These are phyloP conservation scores for Globisporangium cederbergense DNA, from an alignment of 352 stramenopile genomes.

Conservation along the genomic window DNA sequence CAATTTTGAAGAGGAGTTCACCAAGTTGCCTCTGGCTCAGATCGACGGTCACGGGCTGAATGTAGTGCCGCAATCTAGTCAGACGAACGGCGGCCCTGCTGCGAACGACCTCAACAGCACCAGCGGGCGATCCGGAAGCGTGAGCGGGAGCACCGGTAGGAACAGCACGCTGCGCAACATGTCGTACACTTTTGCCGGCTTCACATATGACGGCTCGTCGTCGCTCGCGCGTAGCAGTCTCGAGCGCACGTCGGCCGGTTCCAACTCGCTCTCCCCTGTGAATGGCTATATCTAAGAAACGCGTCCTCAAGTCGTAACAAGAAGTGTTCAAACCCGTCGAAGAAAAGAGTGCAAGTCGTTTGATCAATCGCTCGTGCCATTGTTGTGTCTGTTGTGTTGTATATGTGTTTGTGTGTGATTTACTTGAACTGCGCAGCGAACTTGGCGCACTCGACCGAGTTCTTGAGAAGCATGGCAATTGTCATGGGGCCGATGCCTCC, in stretches of 20 bases:
- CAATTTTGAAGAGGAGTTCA: slow-evolving; percentile 86
- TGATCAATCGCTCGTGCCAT: not conserved
- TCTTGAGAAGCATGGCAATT: slow-evolving; percentile 92
- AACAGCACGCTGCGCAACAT: slow-evolving; percentile 75
- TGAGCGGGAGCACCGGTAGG: slow-evolving; percentile 35
- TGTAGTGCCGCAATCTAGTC: slow-evolving; percentile 40
- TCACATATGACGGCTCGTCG: slow-evolving; percentile 78
- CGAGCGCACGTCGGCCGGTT: slow-evolving; percentile 17
- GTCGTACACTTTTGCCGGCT: slow-evolving; percentile 84
- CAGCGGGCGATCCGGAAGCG: slow-evolving; percentile 15
- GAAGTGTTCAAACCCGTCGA: not conserved
- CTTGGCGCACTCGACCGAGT: slow-evolving; percentile 64
- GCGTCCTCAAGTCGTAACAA: slow-evolving; percentile 6
- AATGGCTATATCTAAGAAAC: slow-evolving; percentile 27
- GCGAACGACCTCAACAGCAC: slow-evolving; percentile 12
- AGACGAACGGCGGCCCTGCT: slow-evolving; percentile 7
- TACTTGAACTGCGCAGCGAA: slow-evolving; percentile 25
- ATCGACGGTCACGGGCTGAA: slow-evolving; percentile 70
- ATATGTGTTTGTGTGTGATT: not conserved
- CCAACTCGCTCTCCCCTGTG: slow-evolving; percentile 15
- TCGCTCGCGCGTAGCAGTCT: slow-evolving; percentile 42
- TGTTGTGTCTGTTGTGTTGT: not conserved
- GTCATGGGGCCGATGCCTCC: slow-evolving; percentile 98
- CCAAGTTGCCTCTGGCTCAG: slow-evolving; percentile 64
- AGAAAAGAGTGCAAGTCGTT: not conserved